A percentile compares a stretch with the other conserved stretches of the same genome.
Evolutionary conservation across 2,329 filamentous ascomycete species (phyloP).

Genomic region (Aspergillus sp.): DNA sequence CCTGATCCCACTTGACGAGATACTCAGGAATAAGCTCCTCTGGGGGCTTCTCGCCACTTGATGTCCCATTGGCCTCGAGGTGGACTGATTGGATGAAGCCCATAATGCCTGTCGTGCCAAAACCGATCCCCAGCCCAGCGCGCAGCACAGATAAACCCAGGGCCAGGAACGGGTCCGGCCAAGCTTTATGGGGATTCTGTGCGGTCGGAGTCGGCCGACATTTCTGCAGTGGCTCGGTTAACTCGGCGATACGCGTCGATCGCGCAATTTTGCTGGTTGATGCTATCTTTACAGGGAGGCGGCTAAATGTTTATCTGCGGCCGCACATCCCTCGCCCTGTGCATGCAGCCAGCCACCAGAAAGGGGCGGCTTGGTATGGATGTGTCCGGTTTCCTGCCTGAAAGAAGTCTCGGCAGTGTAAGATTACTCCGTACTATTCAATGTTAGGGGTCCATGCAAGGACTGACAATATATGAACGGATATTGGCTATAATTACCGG

Average conservation of each 20-base stretch:
- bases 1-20: conserved; percentile 9
- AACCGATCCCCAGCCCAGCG: background rate
- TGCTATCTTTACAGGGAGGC: too few species aligned
- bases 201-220: background rate
- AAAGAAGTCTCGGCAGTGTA: too few species aligned
- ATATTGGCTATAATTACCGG: too few species aligned
- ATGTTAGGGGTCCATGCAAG: too few species aligned
- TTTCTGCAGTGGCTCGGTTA: background rate
- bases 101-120: background rate
- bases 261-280: too few species aligned
- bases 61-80: background rate
- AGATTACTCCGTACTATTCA: too few species aligned
- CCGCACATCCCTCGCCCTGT: too few species aligned
- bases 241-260: background rate
- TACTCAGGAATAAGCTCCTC: background rate
- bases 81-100: background rate
- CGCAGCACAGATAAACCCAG: background rate
- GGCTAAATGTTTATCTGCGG: too few species aligned
- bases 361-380: too few species aligned
- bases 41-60: background rate
- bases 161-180: background rate
- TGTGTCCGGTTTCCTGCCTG: too few species aligned
- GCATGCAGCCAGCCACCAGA: too few species aligned
- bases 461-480: too few species aligned
- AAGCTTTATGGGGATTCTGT: background rate